phyloP scores from a whole-genome alignment of 1,284 basidiomycete genomes.

The Ustilago shanxiensis region DNA sequence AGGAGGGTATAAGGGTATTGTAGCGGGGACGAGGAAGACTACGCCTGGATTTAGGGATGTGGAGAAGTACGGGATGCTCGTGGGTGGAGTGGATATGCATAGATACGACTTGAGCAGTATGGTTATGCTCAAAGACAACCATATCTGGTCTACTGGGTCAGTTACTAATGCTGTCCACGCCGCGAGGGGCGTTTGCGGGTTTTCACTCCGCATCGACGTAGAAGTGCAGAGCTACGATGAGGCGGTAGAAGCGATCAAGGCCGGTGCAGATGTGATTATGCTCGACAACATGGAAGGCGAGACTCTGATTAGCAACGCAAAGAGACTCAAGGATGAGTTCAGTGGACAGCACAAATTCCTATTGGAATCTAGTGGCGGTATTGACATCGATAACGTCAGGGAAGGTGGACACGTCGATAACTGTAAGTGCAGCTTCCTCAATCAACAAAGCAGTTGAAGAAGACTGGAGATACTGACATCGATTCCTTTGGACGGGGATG shows the following conservation, averaged over 20 bases:
- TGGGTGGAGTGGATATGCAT: slow-evolving; percentile 95
- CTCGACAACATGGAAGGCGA: slow-evolving; percentile 76
- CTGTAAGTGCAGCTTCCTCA: slow-evolving; percentile 1
- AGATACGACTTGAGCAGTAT: slow-evolving; percentile 96
- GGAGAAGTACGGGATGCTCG: slow-evolving; percentile 99
- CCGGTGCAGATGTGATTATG: slow-evolving; percentile 98
- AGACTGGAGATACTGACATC: not conserved
- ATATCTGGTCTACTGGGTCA: slow-evolving; percentile 96
- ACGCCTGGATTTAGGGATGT: slow-evolving; percentile 96
- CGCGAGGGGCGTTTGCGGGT: slow-evolving; percentile 90
- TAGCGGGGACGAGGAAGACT: slow-evolving; percentile 97
- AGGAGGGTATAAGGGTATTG: slow-evolving; percentile 86
- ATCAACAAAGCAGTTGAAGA: no score
- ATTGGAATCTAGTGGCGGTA: slow-evolving; percentile 66
- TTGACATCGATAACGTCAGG: slow-evolving; percentile 61
- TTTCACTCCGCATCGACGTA: slow-evolving; percentile 91
- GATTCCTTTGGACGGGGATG: not conserved
- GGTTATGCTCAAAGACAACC: slow-evolving; percentile 99
- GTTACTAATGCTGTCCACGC: slow-evolving; percentile 88
- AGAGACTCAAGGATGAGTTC: slow-evolving; percentile 50
- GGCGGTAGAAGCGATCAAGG: slow-evolving; percentile 93
- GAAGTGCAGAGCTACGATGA: slow-evolving; percentile 90
- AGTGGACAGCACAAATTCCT: slow-evolving; percentile 50
- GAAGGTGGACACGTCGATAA: slow-evolving; percentile 61
- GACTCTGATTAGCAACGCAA: slow-evolving; percentile 58